Evolutionary conservation across 345 rosid genomes (phyloP).

Genomic region (Arabis alpina): DNA sequence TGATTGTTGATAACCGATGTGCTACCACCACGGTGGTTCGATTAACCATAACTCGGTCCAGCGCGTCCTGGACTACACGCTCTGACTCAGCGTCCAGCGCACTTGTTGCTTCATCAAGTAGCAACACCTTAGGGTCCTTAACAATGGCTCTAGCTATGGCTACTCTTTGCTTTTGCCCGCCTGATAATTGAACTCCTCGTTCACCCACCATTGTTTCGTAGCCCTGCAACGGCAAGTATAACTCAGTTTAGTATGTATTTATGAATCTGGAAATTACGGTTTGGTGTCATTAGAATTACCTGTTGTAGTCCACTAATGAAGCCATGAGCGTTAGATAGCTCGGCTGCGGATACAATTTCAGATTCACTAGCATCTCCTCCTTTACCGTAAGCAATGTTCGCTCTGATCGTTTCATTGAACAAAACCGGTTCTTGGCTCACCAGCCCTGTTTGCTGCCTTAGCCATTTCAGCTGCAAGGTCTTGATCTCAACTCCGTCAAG

Average conservation of each 20-base stretch:
- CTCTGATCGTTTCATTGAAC: slow-evolving; percentile 73
- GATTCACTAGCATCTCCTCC: slow-evolving; percentile 69
- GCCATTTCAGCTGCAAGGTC: slow-evolving; percentile 66
- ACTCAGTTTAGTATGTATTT: not conserved
- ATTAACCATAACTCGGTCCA: slow-evolving; percentile 60
- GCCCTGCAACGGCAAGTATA: slow-evolving; percentile 46
- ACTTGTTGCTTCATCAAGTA: slow-evolving; percentile 78
- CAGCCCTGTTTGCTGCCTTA: slow-evolving; percentile 77
- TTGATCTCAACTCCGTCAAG: slow-evolving; percentile 74
- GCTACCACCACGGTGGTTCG: slow-evolving; percentile 68
- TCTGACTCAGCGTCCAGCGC: slow-evolving; percentile 79
- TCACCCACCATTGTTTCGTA: slow-evolving; percentile 78
- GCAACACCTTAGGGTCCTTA: slow-evolving; percentile 62
- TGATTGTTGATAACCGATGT: slow-evolving; percentile 64
- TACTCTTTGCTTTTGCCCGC: slow-evolving; percentile 80
- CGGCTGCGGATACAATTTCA: slow-evolving; percentile 71
- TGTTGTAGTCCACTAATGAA: slow-evolving; percentile 83
- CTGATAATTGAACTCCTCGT: slow-evolving; percentile 70
- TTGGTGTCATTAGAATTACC: slow-evolving; percentile 40
- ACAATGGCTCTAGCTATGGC: slow-evolving; percentile 80
- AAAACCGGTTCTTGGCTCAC: slow-evolving; percentile 84
- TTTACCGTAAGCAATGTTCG: slow-evolving; percentile 83
- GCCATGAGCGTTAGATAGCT: slow-evolving; percentile 75
- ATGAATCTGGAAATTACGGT: not conserved
- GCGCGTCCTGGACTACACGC: slow-evolving; percentile 66